Evolutionary conservation across 805 yeast species (phyloP), one percentile per base, ranked within the genome.

Genomic region (Jamesozyma piceae): DNA sequence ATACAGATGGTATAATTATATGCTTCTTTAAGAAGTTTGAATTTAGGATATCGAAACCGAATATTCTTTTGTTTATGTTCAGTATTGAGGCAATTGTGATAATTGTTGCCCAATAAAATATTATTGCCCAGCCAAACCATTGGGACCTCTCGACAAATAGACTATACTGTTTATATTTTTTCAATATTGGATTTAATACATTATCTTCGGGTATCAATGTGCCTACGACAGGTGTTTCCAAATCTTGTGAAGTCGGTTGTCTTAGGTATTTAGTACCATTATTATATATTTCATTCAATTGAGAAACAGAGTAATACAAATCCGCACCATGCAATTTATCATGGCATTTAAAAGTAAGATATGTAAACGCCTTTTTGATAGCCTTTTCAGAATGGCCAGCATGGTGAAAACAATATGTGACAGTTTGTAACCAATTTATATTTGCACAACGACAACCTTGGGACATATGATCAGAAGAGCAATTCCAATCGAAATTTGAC

Each of bases 61-160:
- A 35, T 29, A 57, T 45, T 35, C 46, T 57, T 31, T 49, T 52
- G 28, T 47, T 43, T 18, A 64, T 32, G 43, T 66, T 64, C 39
- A 51, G 41, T 1, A 65, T 8, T 2, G 68, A 59, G 0, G 63
- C 64, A 1, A 65, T 30, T 0, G 54, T 35, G 21, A 71, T 39
- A 14, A 71, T 48, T 5, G 60, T 52, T 0, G 54, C 55, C 74
- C 74, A 71, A 43, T 57, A 70, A 43, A 66, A 66, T 21, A 68
- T 56, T 31, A 58, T 52, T n/a, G 73, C 75, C 74, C 74, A 71
- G 10, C 71, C 73, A 40, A 63, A 63, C 53, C 68, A 61, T 45
- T 64, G 70, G 17, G 71, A 64, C 38, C 66, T 55, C 21, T 58
- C 45, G 8, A 69, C 68, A 28, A 63, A 65, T 5, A 61, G 56